A percentile compares a stretch with the other conserved stretches of the same genome.
phyloP scores from a whole-genome alignment of 345 rosid genomes.

The Lagerstroemia speciosa region DNA sequence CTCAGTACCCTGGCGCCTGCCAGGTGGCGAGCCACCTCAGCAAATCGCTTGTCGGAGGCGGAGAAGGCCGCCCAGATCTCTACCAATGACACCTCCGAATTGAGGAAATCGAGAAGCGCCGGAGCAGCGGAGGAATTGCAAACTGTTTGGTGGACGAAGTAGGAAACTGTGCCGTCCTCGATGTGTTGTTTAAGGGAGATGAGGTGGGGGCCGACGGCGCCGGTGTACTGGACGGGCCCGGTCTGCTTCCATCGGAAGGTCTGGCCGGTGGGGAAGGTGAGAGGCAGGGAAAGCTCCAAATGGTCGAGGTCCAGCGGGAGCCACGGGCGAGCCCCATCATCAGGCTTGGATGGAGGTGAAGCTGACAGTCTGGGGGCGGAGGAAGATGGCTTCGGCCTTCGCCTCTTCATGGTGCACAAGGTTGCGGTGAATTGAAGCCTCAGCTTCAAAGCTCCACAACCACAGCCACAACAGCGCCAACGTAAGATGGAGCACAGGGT shows the following conservation, averaged over 20 bases:
- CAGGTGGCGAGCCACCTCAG: conserved; percentile 48
- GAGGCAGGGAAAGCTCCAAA: conserved; percentile 61
- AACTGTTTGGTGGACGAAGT: conserved; percentile 39
- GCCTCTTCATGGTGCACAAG: conserved; percentile 37
- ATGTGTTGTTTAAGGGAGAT: conserved; percentile 55
- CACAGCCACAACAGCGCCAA: not conserved
- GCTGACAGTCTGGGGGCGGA: conserved; percentile 9
- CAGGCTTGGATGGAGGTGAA: conserved; percentile 12
- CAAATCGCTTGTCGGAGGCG: conserved; percentile 49
- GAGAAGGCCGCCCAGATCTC: conserved; percentile 63
- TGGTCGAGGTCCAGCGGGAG: conserved; percentile 44
- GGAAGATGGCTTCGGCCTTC: conserved; percentile 24
- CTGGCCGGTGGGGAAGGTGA: conserved; percentile 93
- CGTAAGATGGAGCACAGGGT: not conserved
- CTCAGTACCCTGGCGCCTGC: conserved; percentile 81
- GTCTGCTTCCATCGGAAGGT: conserved; percentile 95
- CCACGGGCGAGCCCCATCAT: conserved; percentile 31
- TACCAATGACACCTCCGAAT: conserved; percentile 39
- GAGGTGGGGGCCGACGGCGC: conserved; percentile 65
- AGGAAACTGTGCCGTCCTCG: conserved; percentile 39
- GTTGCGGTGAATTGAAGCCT: not conserved
- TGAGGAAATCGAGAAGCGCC: conserved; percentile 72
- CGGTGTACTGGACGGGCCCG: conserved; percentile 57
- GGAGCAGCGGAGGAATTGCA: conserved; percentile 35
- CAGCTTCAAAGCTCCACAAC: not conserved